phyloP scores from a whole-genome alignment of 2,329 filamentous ascomycete genomes.

The Diaporthe eres region DNA sequence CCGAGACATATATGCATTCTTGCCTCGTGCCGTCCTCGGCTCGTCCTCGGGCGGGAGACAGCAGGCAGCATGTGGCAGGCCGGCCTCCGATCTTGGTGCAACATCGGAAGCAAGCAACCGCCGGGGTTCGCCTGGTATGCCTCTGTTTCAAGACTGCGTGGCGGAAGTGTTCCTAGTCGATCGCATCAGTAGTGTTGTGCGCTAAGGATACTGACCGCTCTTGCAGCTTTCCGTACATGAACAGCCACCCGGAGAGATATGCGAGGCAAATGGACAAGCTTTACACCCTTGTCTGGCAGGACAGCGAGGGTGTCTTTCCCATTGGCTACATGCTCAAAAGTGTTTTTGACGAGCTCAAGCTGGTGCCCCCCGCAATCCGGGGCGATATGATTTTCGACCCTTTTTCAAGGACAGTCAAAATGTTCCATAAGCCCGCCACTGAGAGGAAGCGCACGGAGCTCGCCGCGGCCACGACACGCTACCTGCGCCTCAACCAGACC shows the following conservation, averaged over 20 bases:
- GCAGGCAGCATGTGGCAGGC: slow-evolving; percentile 16
- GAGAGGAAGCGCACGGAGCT: slow-evolving; percentile 73
- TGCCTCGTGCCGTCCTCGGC: slow-evolving; percentile 23
- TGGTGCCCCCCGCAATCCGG: slow-evolving; percentile 64
- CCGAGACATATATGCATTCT: slow-evolving; percentile 23
- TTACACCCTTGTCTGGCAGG: slow-evolving; percentile 75
- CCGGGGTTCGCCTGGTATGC: not conserved
- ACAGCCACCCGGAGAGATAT: slow-evolving; percentile 70
- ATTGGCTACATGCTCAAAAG: slow-evolving; percentile 73
- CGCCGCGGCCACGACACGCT: slow-evolving; percentile 69
- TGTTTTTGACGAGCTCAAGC: slow-evolving; percentile 64
- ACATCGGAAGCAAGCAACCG: slow-evolving; percentile 29
- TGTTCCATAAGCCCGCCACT: slow-evolving; percentile 68
- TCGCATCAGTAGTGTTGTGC: not conserved
- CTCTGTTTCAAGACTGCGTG: not conserved
- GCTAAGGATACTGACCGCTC: slow-evolving; percentile 32
- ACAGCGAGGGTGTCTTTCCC: slow-evolving; percentile 72
- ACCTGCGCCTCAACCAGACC: slow-evolving; percentile 77
- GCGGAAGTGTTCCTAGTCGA: not conserved
- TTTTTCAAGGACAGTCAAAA: slow-evolving; percentile 71
- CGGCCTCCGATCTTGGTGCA: slow-evolving; percentile 22
- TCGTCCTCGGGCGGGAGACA: slow-evolving; percentile 10
- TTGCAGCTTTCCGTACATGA: slow-evolving; percentile 82
- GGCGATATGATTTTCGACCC: slow-evolving; percentile 74
- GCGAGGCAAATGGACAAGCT: slow-evolving; percentile 70